A percentile compares a stretch with the other conserved stretches of the same genome.
These are phyloP conservation scores for Boeremia exigua DNA, from an alignment of 2,329 filamentous ascomycete species.

Conservation along the genomic window DNA sequence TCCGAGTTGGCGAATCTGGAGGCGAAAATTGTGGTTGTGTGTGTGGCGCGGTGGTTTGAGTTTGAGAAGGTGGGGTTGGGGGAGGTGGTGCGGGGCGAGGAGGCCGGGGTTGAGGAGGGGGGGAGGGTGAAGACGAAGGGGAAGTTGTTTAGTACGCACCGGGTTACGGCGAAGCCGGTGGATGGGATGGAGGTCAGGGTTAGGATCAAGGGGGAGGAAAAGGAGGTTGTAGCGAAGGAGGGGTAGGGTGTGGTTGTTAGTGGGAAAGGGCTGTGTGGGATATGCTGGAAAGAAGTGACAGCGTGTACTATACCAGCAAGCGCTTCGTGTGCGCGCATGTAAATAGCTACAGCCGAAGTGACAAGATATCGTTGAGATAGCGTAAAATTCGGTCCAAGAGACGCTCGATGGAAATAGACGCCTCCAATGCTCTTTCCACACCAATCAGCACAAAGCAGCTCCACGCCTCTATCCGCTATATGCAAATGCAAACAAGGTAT, in stretches of 20 bases:
- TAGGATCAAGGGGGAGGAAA: constrained; percentile 2
- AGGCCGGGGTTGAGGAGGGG: neutral
- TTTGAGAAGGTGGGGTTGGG: constrained; percentile 44
- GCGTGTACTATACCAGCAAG: too few species aligned
- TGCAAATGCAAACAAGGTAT: constrained; percentile 12
- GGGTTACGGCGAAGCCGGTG: constrained; percentile 22
- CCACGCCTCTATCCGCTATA: neutral
- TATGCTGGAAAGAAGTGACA: too few species aligned
- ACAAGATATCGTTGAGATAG: too few species aligned
- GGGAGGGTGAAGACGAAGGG: constrained; percentile 16
- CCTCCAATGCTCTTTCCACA: neutral
- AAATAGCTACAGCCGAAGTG: too few species aligned
- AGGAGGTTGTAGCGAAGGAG: neutral
- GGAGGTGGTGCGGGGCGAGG: constrained; percentile 16
- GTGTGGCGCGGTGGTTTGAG: constrained; percentile 56
- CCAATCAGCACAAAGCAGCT: neutral
- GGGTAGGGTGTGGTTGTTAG: too few species aligned
- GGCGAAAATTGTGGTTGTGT: constrained; percentile 56
- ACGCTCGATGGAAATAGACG: too few species aligned
- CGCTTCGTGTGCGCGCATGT: too few species aligned
- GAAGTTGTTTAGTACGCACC: constrained; percentile 11
- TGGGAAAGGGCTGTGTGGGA: too few species aligned
- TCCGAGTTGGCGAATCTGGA: constrained; percentile 62
- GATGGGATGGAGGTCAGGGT: constrained; percentile 22
- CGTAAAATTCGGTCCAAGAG: too few species aligned